Conservation (phyloP, 805 yeast genomes). For the Saturnispora kantuleensis region DNA sequence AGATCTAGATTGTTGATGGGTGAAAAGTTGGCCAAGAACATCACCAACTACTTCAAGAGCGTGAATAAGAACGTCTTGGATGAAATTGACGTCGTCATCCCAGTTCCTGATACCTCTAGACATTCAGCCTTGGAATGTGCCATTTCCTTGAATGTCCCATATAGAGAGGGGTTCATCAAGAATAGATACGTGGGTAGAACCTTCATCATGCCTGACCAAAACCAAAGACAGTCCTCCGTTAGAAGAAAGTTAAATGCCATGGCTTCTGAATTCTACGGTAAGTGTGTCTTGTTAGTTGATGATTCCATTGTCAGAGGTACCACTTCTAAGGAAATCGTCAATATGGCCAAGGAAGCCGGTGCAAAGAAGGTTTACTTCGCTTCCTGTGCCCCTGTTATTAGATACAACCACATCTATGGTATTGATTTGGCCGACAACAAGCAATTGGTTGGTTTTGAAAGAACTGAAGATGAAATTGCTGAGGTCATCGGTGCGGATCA, state of each 20-base stretch:
- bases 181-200: slow-evolving; percentile 97
- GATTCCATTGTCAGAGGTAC: slow-evolving; percentile 98
- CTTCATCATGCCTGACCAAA: slow-evolving; percentile 96
- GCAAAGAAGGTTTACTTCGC: slow-evolving; percentile 94
- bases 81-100: slow-evolving; percentile 87
- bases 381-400: slow-evolving; percentile 96
- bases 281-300: slow-evolving; percentile 83
- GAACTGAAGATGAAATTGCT: slow-evolving; percentile 67
- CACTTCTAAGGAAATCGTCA: slow-evolving; percentile 90
- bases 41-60: slow-evolving; percentile 31
- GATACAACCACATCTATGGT: slow-evolving; percentile 93
- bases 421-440: slow-evolving; percentile 93
- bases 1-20: slow-evolving; percentile 93
- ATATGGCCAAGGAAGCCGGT: slow-evolving; percentile 98
- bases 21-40: slow-evolving; percentile 68
- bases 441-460: slow-evolving; percentile 82
- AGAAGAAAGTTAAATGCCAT: slow-evolving; percentile 93
- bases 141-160: slow-evolving; percentile 66
- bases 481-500: slow-evolving; percentile 78
- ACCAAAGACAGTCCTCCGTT: slow-evolving; percentile 86
- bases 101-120: slow-evolving; percentile 98
- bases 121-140: slow-evolving; percentile 92
- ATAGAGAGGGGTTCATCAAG: slow-evolving; percentile 95
- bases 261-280: slow-evolving; percentile 81
- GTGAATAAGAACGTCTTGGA: slow-evolving; percentile 36